These are phyloP conservation scores for Wickerhamiella infanticola DNA, from an alignment of 1,139 yeast species.

Conservation along the genomic window DNA sequence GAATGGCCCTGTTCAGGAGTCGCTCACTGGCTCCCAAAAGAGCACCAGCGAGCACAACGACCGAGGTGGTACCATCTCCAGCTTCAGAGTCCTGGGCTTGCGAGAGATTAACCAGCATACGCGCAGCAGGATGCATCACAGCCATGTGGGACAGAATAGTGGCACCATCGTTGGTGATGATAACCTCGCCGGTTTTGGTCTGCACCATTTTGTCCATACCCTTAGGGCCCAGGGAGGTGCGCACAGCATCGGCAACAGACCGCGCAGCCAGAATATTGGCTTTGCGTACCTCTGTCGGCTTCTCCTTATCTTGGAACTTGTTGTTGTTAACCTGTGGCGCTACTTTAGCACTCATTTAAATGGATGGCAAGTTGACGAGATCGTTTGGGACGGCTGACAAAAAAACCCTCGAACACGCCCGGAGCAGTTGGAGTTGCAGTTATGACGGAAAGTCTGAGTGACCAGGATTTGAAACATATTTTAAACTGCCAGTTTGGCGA, in stretches of 20 bases:
- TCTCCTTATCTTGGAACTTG: slow-evolving; percentile 84
- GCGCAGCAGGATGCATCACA: slow-evolving; percentile 92
- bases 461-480: not conserved
- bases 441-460: not conserved
- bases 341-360: not conserved
- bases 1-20: slow-evolving; percentile 77
- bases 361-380: slow-evolving; percentile 40
- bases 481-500: slow-evolving; percentile 44
- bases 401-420: slow-evolving; percentile 23
- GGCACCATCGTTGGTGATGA: slow-evolving; percentile 96
- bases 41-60: slow-evolving; percentile 90
- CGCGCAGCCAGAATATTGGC: slow-evolving; percentile 89
- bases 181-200: slow-evolving; percentile 80
- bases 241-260: slow-evolving; percentile 95
- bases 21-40: slow-evolving; percentile 88
- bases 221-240: slow-evolving; percentile 95
- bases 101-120: slow-evolving; percentile 92
- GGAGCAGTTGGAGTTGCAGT: not conserved
- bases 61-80: slow-evolving; percentile 98
- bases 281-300: slow-evolving; percentile 93
- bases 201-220: slow-evolving; percentile 98
- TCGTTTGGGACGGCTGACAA: slow-evolving; percentile 36
- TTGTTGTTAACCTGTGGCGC: slow-evolving; percentile 50
- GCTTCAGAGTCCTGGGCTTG: slow-evolving; percentile 98
- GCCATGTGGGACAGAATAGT: slow-evolving; percentile 90